Evolutionary conservation across 1,284 basidiomycete species (phyloP).

Genomic region (Cerioporus squamosus): DNA sequence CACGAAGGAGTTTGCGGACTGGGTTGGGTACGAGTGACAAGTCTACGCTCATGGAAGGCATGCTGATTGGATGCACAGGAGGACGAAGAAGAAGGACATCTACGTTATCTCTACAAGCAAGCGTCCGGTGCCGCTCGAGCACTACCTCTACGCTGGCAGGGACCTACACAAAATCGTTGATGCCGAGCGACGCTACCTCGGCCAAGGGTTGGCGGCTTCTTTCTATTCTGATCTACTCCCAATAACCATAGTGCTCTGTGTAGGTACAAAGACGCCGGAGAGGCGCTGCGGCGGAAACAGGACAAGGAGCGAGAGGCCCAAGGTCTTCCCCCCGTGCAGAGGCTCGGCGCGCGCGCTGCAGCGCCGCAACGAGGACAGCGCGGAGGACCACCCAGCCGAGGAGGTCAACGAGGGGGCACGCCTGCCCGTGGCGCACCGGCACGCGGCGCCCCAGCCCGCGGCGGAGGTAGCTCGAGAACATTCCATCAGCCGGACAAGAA

Average conservation of each 20-base stretch:
- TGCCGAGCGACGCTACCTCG: constrained; percentile 78
- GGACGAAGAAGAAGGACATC: constrained; percentile 99
- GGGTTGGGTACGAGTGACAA: constrained; percentile 84
- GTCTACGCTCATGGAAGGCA: neutral
- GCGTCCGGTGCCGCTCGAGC: constrained; percentile 96
- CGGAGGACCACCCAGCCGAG: constrained; percentile 51
- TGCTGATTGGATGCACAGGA: constrained; percentile 49
- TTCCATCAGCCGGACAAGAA: constrained; percentile 85
- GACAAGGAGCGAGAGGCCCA: constrained; percentile 97
- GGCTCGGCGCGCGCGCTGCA: constrained; percentile 79
- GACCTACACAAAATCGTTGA: constrained; percentile 95
- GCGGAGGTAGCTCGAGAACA: constrained; percentile 56
- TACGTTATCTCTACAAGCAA: constrained; percentile 98
- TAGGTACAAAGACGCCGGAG: constrained; percentile 89
- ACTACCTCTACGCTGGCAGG: constrained; percentile 93
- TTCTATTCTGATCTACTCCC: neutral
- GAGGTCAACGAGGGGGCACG: constrained; percentile 48
- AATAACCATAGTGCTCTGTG: neutral
- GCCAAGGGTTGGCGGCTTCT: constrained; percentile 58
- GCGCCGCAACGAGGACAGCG: constrained; percentile 62
- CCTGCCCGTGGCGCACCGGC: constrained; percentile 48
- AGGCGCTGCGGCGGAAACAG: constrained; percentile 91
- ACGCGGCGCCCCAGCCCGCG: constrained; percentile 41
- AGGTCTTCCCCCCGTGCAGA: constrained; percentile 82
- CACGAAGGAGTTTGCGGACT: constrained; percentile 97